Percentiles rank a stretch among this genome's conserved stretches.
Evolutionary conservation across 768 basidiomycete genomes (phyloP).

Genomic region (Pleurotus eryngii): DNA sequence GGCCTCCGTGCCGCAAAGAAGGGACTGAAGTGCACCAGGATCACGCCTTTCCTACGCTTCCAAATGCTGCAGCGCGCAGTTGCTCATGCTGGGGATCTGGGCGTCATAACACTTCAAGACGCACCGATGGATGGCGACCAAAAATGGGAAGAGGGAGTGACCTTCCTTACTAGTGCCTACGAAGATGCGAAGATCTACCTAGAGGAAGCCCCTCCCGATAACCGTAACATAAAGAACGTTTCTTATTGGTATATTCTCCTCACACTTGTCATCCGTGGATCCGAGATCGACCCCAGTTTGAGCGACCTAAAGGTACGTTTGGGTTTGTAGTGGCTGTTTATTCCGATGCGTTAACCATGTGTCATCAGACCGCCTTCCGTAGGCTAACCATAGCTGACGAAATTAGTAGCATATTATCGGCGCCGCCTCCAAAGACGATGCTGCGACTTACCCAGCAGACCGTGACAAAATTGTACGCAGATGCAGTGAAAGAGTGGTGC

Average conservation of each 20-base stretch:
- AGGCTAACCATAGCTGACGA: constrained; percentile 53
- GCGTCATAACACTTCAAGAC: constrained; percentile 45
- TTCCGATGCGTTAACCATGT: no score
- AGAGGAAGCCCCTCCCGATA: constrained; percentile 56
- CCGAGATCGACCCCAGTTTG: constrained; percentile 46
- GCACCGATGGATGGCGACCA: constrained; percentile 34
- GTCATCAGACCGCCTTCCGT: constrained; percentile 27
- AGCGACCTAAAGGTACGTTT: constrained; percentile 45
- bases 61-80: constrained; percentile 61
- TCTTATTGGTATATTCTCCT: constrained; percentile 59
- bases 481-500: constrained; percentile 46
- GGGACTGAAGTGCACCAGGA: constrained; percentile 54
- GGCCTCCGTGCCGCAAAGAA: constrained; percentile 64
- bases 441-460: constrained; percentile 50
- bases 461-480: constrained; percentile 43
- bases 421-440: constrained; percentile 46
- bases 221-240: constrained; percentile 55
- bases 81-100: constrained; percentile 57
- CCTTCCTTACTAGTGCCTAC: constrained; percentile 55
- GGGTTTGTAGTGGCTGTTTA: no score
- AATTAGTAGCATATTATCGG: constrained; percentile 43
- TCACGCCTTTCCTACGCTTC: constrained; percentile 53
- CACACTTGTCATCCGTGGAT: constrained; percentile 47
- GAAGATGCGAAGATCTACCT: constrained; percentile 60
- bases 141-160: constrained; percentile 58